Evolutionary conservation across 768 basidiomycete genomes (phyloP).

Genomic region (Macrolepiota albuminosa): DNA sequence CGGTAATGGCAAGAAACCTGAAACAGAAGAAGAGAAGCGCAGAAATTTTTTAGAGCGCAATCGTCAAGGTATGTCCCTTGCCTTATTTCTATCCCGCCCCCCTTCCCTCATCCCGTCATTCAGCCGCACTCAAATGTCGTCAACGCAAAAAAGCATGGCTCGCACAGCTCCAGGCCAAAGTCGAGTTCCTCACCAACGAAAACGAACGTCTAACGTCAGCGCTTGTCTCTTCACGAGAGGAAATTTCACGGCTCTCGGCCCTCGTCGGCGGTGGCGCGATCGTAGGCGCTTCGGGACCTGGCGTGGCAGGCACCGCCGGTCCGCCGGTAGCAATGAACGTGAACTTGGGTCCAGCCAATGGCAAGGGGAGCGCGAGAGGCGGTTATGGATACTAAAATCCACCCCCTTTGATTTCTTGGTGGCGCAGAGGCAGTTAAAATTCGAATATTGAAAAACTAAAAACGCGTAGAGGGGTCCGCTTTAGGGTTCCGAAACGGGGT

Average conservation of each 20-base stretch:
- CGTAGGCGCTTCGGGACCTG: slow-evolving; percentile 30
- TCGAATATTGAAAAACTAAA: neutral
- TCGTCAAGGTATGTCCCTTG: slow-evolving; percentile 73
- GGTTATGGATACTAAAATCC: slow-evolving; percentile 1
- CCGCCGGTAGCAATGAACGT: slow-evolving; percentile 4
- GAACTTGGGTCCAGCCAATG: slow-evolving; percentile 1
- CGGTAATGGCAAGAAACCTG: slow-evolving; percentile 61
- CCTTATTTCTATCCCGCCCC: neutral
- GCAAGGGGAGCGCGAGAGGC: neutral
- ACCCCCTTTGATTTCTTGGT: neutral
- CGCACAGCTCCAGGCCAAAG: slow-evolving; percentile 84
- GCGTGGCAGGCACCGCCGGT: slow-evolving; percentile 16
- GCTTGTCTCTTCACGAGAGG: slow-evolving; percentile 84
- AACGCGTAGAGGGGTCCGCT: neutral
- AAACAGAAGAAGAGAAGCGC: slow-evolving; percentile 98
- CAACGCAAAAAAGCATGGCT: slow-evolving; percentile 99
- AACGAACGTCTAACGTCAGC: slow-evolving; percentile 91
- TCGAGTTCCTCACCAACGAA: slow-evolving; percentile 88
- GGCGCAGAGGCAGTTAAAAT: neutral
- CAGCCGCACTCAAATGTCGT: slow-evolving; percentile 97
- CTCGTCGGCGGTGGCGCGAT: slow-evolving; percentile 66
- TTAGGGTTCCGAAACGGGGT: neutral
- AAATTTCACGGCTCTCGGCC: slow-evolving; percentile 78
- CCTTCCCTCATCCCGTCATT: slow-evolving; percentile 1
- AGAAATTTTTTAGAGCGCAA: slow-evolving; percentile 96